Conservation (phyloP, 108 stramenopile species). For the Chaetoceros muelleri region DNA sequence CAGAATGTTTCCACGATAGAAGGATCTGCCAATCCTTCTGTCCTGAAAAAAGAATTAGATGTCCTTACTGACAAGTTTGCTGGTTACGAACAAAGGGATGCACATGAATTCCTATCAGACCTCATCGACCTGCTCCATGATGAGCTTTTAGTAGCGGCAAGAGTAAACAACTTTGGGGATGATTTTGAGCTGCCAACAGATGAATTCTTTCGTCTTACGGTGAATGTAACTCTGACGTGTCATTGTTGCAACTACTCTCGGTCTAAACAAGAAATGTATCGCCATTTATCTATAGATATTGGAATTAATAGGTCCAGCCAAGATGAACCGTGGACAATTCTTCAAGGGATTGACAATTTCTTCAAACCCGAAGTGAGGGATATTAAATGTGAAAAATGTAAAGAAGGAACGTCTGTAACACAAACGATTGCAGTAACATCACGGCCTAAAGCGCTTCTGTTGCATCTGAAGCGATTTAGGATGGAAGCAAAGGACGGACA, state of each 20-base stretch:
- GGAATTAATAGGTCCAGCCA: constrained; percentile 14
- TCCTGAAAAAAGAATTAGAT: constrained; percentile 54
- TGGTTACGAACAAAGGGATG: constrained; percentile 67
- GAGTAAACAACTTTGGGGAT: not conserved
- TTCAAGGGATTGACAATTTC: constrained; percentile 43
- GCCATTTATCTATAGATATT: constrained; percentile 60
- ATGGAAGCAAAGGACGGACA: constrained; percentile 9
- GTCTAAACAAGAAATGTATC: constrained; percentile 71
- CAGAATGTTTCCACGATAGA: not conserved
- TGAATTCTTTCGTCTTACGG: constrained; percentile 57
- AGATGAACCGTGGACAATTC: constrained; percentile 22
- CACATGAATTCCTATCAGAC: constrained; percentile 67
- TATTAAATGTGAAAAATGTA: constrained; percentile 82
- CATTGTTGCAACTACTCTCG: constrained; percentile 56
- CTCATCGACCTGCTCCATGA: constrained; percentile 64
- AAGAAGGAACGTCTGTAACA: constrained; percentile 38
- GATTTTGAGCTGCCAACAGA: constrained; percentile 31
- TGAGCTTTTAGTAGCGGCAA: constrained; percentile 25
- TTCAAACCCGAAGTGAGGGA: constrained; percentile 68
- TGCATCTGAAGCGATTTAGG: constrained; percentile 73
- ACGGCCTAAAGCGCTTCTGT: constrained; percentile 47
- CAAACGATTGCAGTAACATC: constrained; percentile 52
- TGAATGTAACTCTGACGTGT: constrained; percentile 59
- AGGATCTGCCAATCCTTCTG: constrained; percentile 21
- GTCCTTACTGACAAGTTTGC: constrained; percentile 41